Conservation (phyloP, 2,329 filamentous ascomycete species). For the Cladophialophora psammophila region DNA sequence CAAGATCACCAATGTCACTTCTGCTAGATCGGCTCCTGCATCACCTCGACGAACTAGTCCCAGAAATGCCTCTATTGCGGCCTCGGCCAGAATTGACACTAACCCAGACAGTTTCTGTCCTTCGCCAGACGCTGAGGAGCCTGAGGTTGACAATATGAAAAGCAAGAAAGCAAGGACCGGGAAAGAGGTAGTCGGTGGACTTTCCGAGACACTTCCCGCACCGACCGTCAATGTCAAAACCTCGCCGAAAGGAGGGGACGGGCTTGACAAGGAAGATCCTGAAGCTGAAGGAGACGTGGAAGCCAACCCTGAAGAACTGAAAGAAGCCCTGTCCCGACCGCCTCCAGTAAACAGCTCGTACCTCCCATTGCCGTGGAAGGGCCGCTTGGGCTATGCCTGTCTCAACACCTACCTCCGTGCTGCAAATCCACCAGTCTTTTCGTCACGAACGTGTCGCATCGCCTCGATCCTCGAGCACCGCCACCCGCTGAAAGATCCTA, state of each 20-base stretch:
- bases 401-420: constrained; percentile 89
- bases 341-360: constrained; percentile 83
- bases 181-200: background rate
- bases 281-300: constrained; percentile 61
- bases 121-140: constrained; percentile 42
- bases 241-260: constrained; percentile 41
- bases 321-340: constrained; percentile 66
- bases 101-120: constrained; percentile 43
- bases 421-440: constrained; percentile 84
- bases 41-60: constrained; percentile 39
- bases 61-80: constrained; percentile 33
- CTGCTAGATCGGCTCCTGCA: constrained; percentile 31
- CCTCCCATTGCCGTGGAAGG: constrained; percentile 88
- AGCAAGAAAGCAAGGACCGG: constrained; percentile 23
- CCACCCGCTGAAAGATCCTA: constrained; percentile 77
- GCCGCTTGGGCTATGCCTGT: constrained; percentile 88
- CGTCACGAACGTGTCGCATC: constrained; percentile 89
- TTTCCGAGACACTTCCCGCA: background rate
- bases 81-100: constrained; percentile 37
- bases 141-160: constrained; percentile 9
- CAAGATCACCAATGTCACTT: constrained; percentile 14
- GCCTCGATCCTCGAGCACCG: constrained; percentile 88
- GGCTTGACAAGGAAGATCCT: constrained; percentile 51
- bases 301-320: constrained; percentile 64
- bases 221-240: constrained; percentile 36